Conservation (phyloP, 1,284 basidiomycete species). For the Cutaneotrichosporon arboriforme region DNA sequence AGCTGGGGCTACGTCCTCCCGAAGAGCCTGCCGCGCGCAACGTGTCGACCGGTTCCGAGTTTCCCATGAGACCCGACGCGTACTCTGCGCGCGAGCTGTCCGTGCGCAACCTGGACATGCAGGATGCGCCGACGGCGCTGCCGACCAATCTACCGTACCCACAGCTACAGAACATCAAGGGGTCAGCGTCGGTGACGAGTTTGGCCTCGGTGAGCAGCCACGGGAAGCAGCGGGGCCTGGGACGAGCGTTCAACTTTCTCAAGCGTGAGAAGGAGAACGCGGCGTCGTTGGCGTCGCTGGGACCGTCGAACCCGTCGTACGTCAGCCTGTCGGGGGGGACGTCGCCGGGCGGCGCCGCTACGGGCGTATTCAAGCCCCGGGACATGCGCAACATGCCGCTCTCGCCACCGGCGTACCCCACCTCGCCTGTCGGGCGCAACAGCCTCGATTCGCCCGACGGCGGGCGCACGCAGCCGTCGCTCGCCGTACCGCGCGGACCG, state of each 20-base stretch:
- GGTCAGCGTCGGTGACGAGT: constrained; percentile 25
- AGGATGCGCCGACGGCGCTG: constrained; percentile 37
- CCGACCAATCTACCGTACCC: constrained; percentile 70
- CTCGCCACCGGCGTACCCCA: not conserved
- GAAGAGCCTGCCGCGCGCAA: constrained; percentile 21
- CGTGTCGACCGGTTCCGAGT: constrained; percentile 42
- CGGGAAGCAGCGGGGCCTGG: constrained; percentile 16
- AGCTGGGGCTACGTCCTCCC: constrained; percentile 4
- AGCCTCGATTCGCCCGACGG: constrained; percentile 3
- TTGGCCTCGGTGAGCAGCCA: constrained; percentile 22
- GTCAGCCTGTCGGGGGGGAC: too few species aligned
- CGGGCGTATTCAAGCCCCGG: not conserved
- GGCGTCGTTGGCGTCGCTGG: constrained; percentile 2
- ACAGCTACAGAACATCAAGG: constrained; percentile 45
- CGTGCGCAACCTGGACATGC: constrained; percentile 35
- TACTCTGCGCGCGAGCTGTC: constrained; percentile 44
- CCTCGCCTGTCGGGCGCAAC: not conserved
- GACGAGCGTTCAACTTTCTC: constrained; percentile 17
- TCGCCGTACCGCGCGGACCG: constrained; percentile 7
- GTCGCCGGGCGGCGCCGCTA: not conserved
- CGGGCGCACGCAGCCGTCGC: constrained; percentile 1
- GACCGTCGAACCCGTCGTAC: not conserved
- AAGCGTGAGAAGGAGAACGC: constrained; percentile 34
- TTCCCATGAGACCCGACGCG: constrained; percentile 43
- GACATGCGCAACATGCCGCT: constrained; percentile 9